Evolutionary conservation across 768 basidiomycete genomes (phyloP), one percentile per base, ranked within the genome.

Genomic region (Suillus brevipes): DNA sequence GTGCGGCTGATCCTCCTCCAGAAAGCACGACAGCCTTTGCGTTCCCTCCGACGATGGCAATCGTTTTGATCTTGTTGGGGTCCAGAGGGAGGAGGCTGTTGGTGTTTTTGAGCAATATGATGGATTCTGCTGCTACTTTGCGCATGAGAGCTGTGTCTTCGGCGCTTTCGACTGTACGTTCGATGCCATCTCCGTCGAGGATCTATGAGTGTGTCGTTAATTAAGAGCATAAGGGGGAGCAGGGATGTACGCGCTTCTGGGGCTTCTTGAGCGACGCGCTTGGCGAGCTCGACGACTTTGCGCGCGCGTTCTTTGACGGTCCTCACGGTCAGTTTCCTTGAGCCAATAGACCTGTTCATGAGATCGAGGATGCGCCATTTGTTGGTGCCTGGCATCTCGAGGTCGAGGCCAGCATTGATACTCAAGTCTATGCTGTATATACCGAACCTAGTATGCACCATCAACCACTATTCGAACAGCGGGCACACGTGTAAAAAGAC

Each of bases 351-450:
- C 31, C 89, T 82, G 67, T 85, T 85, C 69, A 91, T 83, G 40
- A 87, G 81, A 65, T 89, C 87, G n/a, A 88, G 80, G 0, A 84
- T 85, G 8, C 91, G 83, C 91, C 90, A 91, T 67, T 91, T 90
- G 75, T 88, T 88, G 16, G 78, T 77, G 2, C 91, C 91, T 0
- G 90, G 90, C 89, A 91, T 92, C 73, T 92, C 90, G 43, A 94
- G 83, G 71, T 92, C 89, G 28, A 92, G 79, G 3, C 91, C 91
- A n/a, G 90, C 89, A 65, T 92, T 92, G 66, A 91, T 78, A 31
- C 81, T 77, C 28, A 82, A 79, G 67, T 87, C 86, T 38, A 91
- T 78, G 61, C 86, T 84, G 78, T 92, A 92, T 3, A 84, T 77
- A 1, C 92, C 92, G 64, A 89, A 90, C 89, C 89, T 89, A 62